phyloP scores from a whole-genome alignment of 2,329 filamentous ascomycete genomes.

The Monascus ruber region DNA sequence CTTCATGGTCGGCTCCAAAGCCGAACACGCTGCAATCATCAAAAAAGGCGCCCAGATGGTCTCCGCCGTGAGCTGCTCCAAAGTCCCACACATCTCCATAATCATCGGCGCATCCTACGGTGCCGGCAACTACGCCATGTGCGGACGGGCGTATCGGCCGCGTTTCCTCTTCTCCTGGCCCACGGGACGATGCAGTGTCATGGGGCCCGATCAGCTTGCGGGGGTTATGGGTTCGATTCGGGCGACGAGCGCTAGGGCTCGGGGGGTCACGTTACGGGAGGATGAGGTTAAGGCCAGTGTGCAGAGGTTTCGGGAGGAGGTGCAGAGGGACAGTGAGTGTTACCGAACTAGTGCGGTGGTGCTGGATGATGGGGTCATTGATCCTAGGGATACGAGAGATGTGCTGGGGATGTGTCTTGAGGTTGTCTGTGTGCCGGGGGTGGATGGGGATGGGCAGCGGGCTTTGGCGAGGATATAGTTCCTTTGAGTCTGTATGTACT shows the following conservation, averaged over 20 bases:
- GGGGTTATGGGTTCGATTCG: conserved; percentile 30
- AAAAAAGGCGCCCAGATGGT: conserved; percentile 36
- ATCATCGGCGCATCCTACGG: conserved; percentile 37
- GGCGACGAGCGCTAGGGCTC: conserved; percentile 13
- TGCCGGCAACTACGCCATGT: conserved; percentile 39
- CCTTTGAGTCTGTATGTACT: too few relatives aligned
- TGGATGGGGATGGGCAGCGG: too few relatives aligned
- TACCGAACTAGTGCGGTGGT: conserved; percentile 23
- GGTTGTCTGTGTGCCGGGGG: conserved; percentile 5
- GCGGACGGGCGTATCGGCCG: conserved; percentile 31
- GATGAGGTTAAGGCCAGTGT: conserved; percentile 15
- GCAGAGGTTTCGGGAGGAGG: conserved; percentile 14
- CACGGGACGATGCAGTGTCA: conserved; percentile 29
- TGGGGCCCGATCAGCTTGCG: conserved; percentile 30
- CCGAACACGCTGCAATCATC: conserved; percentile 35
- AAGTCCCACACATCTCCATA: conserved; percentile 35
- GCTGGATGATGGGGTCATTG: conserved; percentile 28
- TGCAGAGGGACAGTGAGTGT: conserved; percentile 20
- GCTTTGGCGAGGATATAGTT: too few relatives aligned
- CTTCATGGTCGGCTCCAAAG: conserved; percentile 38
- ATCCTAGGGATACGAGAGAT: conserved; percentile 27
- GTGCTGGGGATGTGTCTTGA: conserved; percentile 28
- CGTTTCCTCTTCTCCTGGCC: conserved; percentile 36
- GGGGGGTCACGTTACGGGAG: conserved; percentile 11
- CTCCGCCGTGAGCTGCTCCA: conserved; percentile 33